Percentiles rank a stretch among this genome's conserved stretches.
These are phyloP conservation scores for Conticribra guillardii DNA, from an alignment of 108 stramenopile genomes.

Conservation along the genomic window DNA sequence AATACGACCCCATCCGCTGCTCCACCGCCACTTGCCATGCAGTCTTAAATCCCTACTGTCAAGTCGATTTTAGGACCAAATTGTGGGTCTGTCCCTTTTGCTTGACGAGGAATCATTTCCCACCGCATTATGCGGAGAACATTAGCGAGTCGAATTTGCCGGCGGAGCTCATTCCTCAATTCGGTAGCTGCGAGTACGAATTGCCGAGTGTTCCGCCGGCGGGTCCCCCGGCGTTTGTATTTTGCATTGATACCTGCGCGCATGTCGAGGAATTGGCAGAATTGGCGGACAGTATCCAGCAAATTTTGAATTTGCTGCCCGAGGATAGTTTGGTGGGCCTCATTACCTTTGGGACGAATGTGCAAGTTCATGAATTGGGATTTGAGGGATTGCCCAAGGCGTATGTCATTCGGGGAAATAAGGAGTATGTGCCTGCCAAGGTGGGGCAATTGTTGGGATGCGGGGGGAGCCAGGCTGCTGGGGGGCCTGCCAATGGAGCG, in stretches of 20 bases:
- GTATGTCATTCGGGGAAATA: conserved; percentile 93
- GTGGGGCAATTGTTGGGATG: conserved; percentile 90
- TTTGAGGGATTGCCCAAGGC: conserved; percentile 92
- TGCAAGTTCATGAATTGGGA: conserved; percentile 97
- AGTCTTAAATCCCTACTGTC: conserved; percentile 97
- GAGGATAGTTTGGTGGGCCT: conserved; percentile 95
- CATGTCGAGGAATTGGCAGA: conserved; percentile 94
- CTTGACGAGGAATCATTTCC: conserved; percentile 97
- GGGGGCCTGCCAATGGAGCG: conserved; percentile 7
- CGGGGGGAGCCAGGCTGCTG: conserved; percentile 8
- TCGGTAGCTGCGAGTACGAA: conserved; percentile 98
- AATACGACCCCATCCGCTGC: conserved; percentile 99
- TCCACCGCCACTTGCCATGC: conserved; percentile 90
- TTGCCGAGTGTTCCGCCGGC: conserved; percentile 81
- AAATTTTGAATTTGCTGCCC: conserved; percentile 95
- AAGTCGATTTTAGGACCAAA: conserved; percentile 96
- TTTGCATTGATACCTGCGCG: conserved; percentile 96
- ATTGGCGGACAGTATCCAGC: conserved; percentile 92
- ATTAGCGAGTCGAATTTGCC: conserved; percentile 98
- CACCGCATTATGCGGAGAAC: conserved; percentile 99
- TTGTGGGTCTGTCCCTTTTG: conserved; percentile 99
- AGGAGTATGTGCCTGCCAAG: conserved; percentile 82
- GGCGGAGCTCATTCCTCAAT: conserved; percentile 99
- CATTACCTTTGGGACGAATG: conserved; percentile 97
- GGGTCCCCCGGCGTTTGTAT: conserved; percentile 96